Conservation (phyloP, 371 early-diverging fungal genomes). For the Circinella umbellata region DNA sequence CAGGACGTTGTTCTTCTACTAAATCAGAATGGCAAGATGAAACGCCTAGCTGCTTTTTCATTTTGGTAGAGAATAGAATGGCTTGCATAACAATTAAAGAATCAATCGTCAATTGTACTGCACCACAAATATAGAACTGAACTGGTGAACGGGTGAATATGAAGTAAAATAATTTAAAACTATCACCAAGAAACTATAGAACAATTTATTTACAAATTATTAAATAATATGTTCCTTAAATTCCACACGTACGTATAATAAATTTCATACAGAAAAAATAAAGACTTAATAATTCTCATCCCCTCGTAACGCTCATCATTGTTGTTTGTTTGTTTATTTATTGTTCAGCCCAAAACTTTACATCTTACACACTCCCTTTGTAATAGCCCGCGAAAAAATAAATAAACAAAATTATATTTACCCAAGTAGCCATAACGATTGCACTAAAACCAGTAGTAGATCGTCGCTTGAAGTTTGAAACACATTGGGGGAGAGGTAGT, state of each 20-base stretch:
- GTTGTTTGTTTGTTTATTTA: too few species aligned
- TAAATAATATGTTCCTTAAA: too few species aligned
- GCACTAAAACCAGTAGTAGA: slow-evolving; percentile 63
- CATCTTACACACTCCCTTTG: too few species aligned
- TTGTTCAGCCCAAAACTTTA: too few species aligned
- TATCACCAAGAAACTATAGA: slow-evolving; percentile 62
- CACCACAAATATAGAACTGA: slow-evolving; percentile 69
- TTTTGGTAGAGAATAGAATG: slow-evolving; percentile 45
- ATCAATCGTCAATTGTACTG: slow-evolving; percentile 66
- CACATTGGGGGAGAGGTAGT: slow-evolving; percentile 67
- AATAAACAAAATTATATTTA: slow-evolving; percentile 17
- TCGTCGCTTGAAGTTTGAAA: slow-evolving; percentile 52
- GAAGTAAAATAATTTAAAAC: slow-evolving; percentile 68
- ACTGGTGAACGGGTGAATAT: slow-evolving; percentile 58
- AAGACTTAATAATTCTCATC: too few species aligned
- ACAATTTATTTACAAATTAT: too few species aligned
- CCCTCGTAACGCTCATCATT: too few species aligned
- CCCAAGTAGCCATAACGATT: slow-evolving; percentile 45
- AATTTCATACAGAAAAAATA: too few species aligned
- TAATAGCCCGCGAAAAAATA: neutral
- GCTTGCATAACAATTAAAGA: slow-evolving; percentile 58
- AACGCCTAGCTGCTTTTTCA: slow-evolving; percentile 25
- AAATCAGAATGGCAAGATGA: neutral
- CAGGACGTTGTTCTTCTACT: neutral
- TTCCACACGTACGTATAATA: too few species aligned